Conservation (phyloP, 2,329 filamentous ascomycete genomes). For the Cercospora sp. region DNA sequence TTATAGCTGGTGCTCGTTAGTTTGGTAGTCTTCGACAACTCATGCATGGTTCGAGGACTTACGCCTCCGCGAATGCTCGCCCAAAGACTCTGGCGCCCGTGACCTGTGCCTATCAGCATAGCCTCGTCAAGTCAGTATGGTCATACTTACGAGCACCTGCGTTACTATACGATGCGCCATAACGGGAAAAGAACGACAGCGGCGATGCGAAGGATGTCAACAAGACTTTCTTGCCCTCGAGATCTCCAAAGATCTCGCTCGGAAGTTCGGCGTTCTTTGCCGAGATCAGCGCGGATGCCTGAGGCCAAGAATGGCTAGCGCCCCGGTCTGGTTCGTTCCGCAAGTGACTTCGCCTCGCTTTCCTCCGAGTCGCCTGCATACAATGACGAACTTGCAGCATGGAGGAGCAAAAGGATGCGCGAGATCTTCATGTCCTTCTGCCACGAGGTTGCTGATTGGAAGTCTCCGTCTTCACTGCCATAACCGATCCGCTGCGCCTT, state of each 20-base stretch:
- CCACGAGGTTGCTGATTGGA: neutral
- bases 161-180: constrained; percentile 90
- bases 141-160: constrained; percentile 65
- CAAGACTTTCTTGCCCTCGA: constrained; percentile 3
- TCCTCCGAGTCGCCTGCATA: neutral
- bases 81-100: constrained; percentile 89
- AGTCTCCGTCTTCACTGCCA: neutral
- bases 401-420: constrained; percentile 9
- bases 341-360: too few relatives aligned
- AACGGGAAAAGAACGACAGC: constrained; percentile 12
- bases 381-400: constrained; percentile 9
- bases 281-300: neutral
- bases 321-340: too few relatives aligned
- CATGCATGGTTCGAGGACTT: constrained; percentile 9
- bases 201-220: constrained; percentile 14
- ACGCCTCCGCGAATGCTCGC: constrained; percentile 84
- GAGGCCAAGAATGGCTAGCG: neutral
- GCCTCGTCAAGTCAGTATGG: neutral
- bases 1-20: constrained; percentile 58
- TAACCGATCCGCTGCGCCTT: neutral
- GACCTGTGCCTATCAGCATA: constrained; percentile 43
- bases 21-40: neutral
- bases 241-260: constrained; percentile 22
- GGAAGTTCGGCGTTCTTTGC: constrained; percentile 5
- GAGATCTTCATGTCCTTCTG: neutral